Evolutionary conservation across 192 early-diverging fungal species (phyloP), one percentile per base, ranked within the genome.

Genomic region (Backusella tarrabulga): DNA sequence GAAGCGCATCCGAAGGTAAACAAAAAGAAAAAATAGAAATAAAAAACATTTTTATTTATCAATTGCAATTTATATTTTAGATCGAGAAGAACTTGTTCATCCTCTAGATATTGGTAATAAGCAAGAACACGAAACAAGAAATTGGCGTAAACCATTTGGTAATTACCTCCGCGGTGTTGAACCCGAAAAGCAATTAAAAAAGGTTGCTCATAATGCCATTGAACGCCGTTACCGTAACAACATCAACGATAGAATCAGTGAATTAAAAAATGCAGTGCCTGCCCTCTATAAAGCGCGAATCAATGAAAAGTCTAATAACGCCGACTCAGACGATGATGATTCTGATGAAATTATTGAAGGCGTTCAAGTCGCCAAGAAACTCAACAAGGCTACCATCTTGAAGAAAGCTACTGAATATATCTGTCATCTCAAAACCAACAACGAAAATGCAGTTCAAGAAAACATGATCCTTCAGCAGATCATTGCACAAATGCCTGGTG

Each of bases 161-260:
- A 35, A 23, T 63, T 34, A 36, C 19, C 35, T 32, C 15, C 29
- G 14, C 2, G 8, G 35, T 5, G 34, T 60, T 68, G 73, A 56
- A 9, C 81, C 87, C 0, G 83, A 80, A 63, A 86, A 88, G 42
- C 85, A 90, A 68, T 90, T 92, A 74, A 95, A 96, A 80, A 97
- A 97, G 80, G 93, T 95, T 14, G 95, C 96, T 4, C 97, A 98
- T 80, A 98, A 97, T 73, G 96, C 95, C 1, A 98, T 98, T 63
- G 97, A 98, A 82, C 89, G 94, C 34, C 90, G 95, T 66, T 98
- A 98, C 81, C 91, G 97, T 73, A 97, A 97, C 83, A 98, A 98
- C 84, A 96, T 98, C 80, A 98, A 98, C 87, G 94, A 97, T 76
- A 91, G 97, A 40, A 98, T 98, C 54, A 83, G 90, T 66, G 95